Base-by-base conservation (phyloP, 345 rosid species). In the Boechera stricta region DNA sequence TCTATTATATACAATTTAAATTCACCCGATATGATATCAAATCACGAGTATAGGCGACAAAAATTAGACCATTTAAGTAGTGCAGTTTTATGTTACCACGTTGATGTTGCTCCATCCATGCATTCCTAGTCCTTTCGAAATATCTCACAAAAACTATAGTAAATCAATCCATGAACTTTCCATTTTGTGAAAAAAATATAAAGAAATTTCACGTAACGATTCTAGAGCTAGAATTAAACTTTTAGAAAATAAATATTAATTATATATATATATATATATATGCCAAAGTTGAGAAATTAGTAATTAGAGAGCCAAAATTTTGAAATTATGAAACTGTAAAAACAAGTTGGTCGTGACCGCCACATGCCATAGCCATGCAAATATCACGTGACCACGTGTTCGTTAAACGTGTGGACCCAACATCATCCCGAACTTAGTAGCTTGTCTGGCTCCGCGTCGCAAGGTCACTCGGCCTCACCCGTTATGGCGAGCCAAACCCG, bases 401-500 rank as follows among this genome's bases (percentile, higher is more conserved):
- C 1, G 47, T 64, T 52, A 31, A n/a, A 26, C 24, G 44, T 54
- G 56, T 55, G 48, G 48, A 35, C 11, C 71, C 71, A 45, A 64
- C 58, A 55, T 54, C 49, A 56, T 74, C 65, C 57, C 8, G 12
- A 55, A 32, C 65, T 42, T 5, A 44, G 64, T 64, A 55, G 36
- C 57, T 74, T 74, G 71, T 74, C 57, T 64, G 56, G 65, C 77
- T 74, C 72, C 72, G 48, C 77, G 72, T 74, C 77, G 64, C 77
- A 55, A 33, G 72, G 77, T 54, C 77, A 74, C 57, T 55, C 58
- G 72, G 16, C 77, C 65, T 74, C 36, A 74, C 77, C 71, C 71
- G 65, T 74, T 10, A 31, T 48, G 38, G 77, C 31, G 71, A 74
- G 77, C 71, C 71, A 74, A 33, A 74, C 52, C 77, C 77, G 49